Evolutionary conservation across 805 yeast species (phyloP).

Genomic region (Cyberlindnera meyerae): DNA sequence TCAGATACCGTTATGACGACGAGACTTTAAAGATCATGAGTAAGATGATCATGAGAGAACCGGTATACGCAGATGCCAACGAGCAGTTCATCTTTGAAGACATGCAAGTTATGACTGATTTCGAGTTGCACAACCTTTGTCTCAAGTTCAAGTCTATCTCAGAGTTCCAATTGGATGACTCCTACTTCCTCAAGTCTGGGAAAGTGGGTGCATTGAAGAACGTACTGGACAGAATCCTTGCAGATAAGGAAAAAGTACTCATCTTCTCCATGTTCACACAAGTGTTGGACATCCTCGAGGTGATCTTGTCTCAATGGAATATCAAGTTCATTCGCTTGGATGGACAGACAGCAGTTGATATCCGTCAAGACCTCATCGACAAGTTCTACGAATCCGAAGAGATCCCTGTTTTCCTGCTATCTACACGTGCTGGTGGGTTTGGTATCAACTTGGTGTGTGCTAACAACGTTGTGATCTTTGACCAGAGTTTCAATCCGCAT

Average conservation of each 20-base stretch:
- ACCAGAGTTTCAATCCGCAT: constrained; percentile 95
- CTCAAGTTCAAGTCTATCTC: constrained; percentile 65
- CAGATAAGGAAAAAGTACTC: constrained; percentile 62
- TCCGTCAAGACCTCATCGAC: constrained; percentile 89
- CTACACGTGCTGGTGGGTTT: constrained; percentile 98
- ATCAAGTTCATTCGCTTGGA: constrained; percentile 81
- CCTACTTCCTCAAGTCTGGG: constrained; percentile 66
- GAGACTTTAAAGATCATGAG: constrained; percentile 61
- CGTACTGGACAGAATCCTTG: constrained; percentile 53
- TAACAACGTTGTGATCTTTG: constrained; percentile 84
- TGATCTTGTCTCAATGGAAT: constrained; percentile 55
- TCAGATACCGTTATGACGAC: constrained; percentile 61
- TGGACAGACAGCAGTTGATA: constrained; percentile 91
- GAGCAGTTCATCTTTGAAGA: constrained; percentile 78
- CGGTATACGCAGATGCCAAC: constrained; percentile 71
- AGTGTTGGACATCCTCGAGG: constrained; percentile 81
- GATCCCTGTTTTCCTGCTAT: constrained; percentile 80
- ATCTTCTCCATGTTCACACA: constrained; percentile 92
- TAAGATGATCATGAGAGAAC: constrained; percentile 71
- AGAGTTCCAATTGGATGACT: constrained; percentile 47
- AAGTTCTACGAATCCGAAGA: constrained; percentile 74
- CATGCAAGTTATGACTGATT: constrained; percentile 92
- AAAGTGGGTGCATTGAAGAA: constrained; percentile 57
- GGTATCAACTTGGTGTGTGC: constrained; percentile 97
- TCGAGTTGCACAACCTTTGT: constrained; percentile 75